Evolutionary conservation across 495 filamentous ascomycete genomes (phyloP).

Genomic region (Tuber brumale): DNA sequence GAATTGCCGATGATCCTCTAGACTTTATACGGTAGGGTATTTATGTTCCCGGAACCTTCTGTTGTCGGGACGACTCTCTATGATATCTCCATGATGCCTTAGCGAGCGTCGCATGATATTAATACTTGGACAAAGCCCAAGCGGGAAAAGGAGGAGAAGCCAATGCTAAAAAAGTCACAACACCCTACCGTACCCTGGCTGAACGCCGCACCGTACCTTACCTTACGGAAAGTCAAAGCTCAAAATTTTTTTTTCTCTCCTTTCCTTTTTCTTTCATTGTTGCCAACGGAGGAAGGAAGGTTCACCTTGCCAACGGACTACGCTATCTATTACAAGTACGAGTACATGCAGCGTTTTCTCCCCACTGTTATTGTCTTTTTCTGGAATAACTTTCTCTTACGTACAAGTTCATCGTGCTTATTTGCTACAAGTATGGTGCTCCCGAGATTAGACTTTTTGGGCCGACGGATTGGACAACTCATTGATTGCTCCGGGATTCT

Average conservation of each 20-base stretch:
- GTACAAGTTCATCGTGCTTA: background rate
- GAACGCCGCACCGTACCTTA: background rate
- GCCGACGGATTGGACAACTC: background rate
- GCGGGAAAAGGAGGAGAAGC: background rate
- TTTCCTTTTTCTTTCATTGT: no score
- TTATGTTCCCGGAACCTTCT: background rate
- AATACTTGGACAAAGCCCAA: background rate
- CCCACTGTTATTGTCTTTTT: background rate
- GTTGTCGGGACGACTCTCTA: background rate
- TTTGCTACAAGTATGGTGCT: background rate
- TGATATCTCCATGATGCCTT: background rate
- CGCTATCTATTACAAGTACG: background rate
- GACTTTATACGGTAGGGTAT: background rate
- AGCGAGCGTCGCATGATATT: background rate
- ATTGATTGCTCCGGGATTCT: background rate
- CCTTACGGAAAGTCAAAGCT: background rate
- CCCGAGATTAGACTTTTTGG: background rate
- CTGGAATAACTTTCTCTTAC: background rate
- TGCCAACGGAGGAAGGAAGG: background rate
- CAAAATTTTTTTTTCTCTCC: background rate
- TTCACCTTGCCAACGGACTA: background rate
- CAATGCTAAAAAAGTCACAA: background rate
- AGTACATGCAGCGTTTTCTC: background rate
- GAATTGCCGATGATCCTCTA: background rate
- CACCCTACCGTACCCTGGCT: no score